Conservation (phyloP, 257 asterid genomes). For the Nicotiana undulata region DNA sequence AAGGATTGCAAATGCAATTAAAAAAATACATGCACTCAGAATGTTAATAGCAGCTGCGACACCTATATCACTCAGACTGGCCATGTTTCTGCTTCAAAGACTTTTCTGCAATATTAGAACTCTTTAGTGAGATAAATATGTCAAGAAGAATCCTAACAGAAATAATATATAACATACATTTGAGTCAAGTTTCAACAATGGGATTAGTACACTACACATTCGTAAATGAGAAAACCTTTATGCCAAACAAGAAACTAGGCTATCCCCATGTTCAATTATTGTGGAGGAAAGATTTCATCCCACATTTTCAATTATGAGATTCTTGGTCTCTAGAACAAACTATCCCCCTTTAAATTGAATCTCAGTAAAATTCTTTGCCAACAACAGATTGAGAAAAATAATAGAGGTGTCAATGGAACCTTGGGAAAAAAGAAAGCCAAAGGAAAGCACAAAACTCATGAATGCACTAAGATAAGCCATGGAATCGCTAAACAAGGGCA, state of each 20-base stretch:
- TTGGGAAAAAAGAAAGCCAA: background rate
- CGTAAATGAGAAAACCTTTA: background rate
- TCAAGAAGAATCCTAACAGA: background rate
- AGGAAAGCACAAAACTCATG: background rate
- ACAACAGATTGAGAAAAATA: background rate
- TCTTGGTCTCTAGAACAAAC: background rate
- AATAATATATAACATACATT: background rate
- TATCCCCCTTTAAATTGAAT: background rate
- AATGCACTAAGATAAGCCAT: background rate
- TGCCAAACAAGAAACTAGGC: background rate
- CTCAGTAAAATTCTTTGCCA: background rate
- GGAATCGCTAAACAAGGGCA: background rate
- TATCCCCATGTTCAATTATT: background rate
- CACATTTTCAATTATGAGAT: background rate
- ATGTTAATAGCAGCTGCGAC: constrained; percentile 75
- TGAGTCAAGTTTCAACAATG: background rate
- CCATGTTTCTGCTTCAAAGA: constrained; percentile 43
- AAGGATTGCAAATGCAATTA: constrained; percentile 78
- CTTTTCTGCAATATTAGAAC: constrained; percentile 13
- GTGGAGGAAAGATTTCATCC: background rate
- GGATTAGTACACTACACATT: background rate
- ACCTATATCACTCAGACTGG: constrained; percentile 68
- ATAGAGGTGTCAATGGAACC: background rate
- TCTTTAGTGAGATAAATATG: background rate
- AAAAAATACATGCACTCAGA: constrained; percentile 63